Conservation (phyloP, 192 early-diverging fungal species). For the Radiomyces spectabilis region DNA sequence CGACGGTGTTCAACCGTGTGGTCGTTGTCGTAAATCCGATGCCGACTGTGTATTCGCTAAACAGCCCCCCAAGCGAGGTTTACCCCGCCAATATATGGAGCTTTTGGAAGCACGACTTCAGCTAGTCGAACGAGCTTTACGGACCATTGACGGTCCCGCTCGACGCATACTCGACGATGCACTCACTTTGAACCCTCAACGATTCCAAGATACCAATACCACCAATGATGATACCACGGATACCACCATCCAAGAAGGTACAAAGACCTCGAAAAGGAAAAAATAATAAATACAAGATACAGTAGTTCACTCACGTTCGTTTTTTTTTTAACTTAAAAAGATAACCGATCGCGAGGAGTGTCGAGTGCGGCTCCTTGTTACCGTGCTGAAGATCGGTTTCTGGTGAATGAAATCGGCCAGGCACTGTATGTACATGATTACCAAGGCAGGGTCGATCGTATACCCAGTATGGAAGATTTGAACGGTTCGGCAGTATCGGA, state of each 20-base stretch:
- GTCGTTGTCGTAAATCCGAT: slow-evolving; percentile 19
- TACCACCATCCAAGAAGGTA: slow-evolving; percentile 2
- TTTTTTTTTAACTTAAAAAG: not conserved
- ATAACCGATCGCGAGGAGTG: not conserved
- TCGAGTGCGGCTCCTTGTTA: slow-evolving; percentile 1
- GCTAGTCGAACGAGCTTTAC: slow-evolving; percentile 23
- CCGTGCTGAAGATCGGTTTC: slow-evolving; percentile 4
- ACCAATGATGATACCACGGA: not conserved
- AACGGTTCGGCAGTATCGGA: too few relatives aligned
- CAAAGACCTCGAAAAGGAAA: not conserved
- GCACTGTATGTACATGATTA: slow-evolving; percentile 20
- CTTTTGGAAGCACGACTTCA: slow-evolving; percentile 20
- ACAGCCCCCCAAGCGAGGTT: slow-evolving; percentile 23
- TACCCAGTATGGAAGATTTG: too few relatives aligned
- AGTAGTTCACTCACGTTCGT: not conserved
- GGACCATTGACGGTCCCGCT: slow-evolving; percentile 12
- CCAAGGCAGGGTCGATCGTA: too few relatives aligned
- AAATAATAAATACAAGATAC: too few relatives aligned
- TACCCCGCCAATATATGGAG: slow-evolving; percentile 36
- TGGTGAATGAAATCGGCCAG: slow-evolving; percentile 28
- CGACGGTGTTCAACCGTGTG: slow-evolving; percentile 29
- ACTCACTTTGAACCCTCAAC: not conserved
- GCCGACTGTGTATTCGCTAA: slow-evolving; percentile 20
- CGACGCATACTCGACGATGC: slow-evolving; percentile 5
- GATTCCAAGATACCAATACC: not conserved